Base-by-base conservation (phyloP, 176 grass and related monocot species). In the Tillandsia fasciculata region DNA sequence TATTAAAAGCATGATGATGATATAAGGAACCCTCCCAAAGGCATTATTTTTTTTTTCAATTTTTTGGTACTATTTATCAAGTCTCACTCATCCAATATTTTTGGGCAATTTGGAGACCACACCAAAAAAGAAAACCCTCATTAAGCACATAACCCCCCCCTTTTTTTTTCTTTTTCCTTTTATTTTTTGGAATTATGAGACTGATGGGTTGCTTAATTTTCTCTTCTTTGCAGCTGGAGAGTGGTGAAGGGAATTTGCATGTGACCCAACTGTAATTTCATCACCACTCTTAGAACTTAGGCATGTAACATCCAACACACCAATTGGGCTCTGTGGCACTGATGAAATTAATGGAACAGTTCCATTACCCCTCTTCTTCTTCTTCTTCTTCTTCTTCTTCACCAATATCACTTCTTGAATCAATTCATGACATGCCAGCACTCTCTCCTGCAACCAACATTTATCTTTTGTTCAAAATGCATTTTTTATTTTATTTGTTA, bases 151-250 rank as follows among this genome's bases (percentile, higher is more conserved):
- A 15, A 20, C n/a, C 29, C n/a, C 20, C 20, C 20, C 20, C 20
- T 9, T 10, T 69, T 8, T 48, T 49, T 20, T 77, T 33, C 3
- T 3, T 33, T 33, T 33, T 6, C 4, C 6, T 6, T 33, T 33
- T 42, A 8, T 42, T 42, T 42, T 42, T 7, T 42, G 5, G 33
- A 42, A 42, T 42, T 42, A 77, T 51, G 65, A 77, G 14, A 57
- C 14, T 63, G 66, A 77, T 63, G 73, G 49, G 23, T 51, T 79
- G 72, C 64, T 82, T 69, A 91, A 57, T 74, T 83, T 89, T 67
- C 79, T 91, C 74, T 67, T 91, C 83, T 96, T 96, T 64, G 78
- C 70, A 87, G 66, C 64, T 53, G 67, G 84, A 52, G 71, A 79
- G 67, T 50, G 70, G 76, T 86, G 66, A 75, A 53, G 80, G 61